Base-by-base conservation (phyloP, 169 alveolate species). In the Amoebophrya sp. region DNA sequence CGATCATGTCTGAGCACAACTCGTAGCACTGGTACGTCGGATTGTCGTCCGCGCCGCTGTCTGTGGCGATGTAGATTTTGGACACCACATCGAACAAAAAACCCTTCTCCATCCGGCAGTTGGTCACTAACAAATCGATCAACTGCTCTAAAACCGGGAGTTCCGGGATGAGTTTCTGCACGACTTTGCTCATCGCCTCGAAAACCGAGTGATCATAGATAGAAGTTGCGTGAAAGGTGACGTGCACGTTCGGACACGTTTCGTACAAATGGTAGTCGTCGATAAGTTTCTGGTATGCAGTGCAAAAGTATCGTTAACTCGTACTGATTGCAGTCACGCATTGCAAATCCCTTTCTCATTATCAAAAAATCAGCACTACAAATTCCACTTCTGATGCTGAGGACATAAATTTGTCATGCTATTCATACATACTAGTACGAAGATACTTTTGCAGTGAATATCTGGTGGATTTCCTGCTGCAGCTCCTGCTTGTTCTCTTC, bases 1-100 rank as follows among this genome's bases (percentile, higher is more conserved):
- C 99, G 47, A 97, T 96, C 94, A 96, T 94, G 93, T 97, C 99
- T 41, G 97, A 94, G 92, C 98, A 96, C 35, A 97, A 93, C 93
- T 96, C 97, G 93, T 95, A 96, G 55, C 93, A n/a, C n/a, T n/a
- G n/a, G n/a, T n/a, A n/a, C n/a, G n/a, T n/a, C n/a, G n/a, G n/a
- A n/a, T n/a, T n/a, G 35, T 66, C 83, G 83, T 7, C 35, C 10
- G 83, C 66, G 0, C 47, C 47, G 41, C 66, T 1, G 92, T 96
- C 98, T 35, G 97, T 95, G 3, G 98, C 98, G 77, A 97, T 94
- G 94, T 94, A 97, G 33, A 96, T 94, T 92, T 96, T 96, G 55
- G 95, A 92, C 77, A 95, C 93, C 23, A 96, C 96, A 91, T 97
- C 99, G 89, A 97, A 96, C 35, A 97, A 92, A 94, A 95, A 96